A percentile compares a stretch with the other conserved stretches of the same genome.
phyloP scores from a whole-genome alignment of 1,284 basidiomycete genomes.

The Ustilago nuda region DNA sequence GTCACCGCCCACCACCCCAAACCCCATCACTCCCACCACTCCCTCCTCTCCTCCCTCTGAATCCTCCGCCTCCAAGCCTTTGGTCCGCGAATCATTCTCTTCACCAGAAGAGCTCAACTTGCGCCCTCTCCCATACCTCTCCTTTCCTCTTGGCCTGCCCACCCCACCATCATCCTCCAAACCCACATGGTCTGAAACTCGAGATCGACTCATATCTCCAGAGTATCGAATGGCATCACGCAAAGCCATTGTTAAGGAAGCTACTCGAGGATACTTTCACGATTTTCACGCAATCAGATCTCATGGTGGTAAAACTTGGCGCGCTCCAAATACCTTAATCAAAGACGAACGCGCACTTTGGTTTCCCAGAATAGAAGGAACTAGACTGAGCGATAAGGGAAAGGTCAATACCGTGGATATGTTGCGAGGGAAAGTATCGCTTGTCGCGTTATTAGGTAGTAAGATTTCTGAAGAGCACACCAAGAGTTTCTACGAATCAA shows the following conservation, averaged over 20 bases:
- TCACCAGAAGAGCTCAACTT: slow-evolving; percentile 45
- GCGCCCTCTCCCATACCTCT: slow-evolving; percentile 74
- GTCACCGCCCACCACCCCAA: not conserved
- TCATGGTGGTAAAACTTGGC: slow-evolving; percentile 94
- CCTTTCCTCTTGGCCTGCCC: slow-evolving; percentile 79
- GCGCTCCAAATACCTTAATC: slow-evolving; percentile 88
- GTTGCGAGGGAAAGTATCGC: slow-evolving; percentile 79
- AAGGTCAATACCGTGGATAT: slow-evolving; percentile 82
- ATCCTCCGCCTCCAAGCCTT: slow-evolving; percentile 12
- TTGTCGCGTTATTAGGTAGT: slow-evolving; percentile 84
- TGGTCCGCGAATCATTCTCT: slow-evolving; percentile 27
- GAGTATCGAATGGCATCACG: slow-evolving; percentile 54
- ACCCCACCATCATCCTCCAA: slow-evolving; percentile 75
- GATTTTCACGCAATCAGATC: slow-evolving; percentile 84
- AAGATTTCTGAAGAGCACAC: slow-evolving; percentile 85
- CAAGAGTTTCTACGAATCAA: slow-evolving; percentile 78
- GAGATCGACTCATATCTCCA: slow-evolving; percentile 78
- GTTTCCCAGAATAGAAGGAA: slow-evolving; percentile 88
- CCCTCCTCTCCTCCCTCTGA: not conserved
- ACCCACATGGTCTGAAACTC: slow-evolving; percentile 76
- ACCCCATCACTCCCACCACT: not conserved
- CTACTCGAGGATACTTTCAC: slow-evolving; percentile 87
- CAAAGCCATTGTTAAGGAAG: slow-evolving; percentile 77
- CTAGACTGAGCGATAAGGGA: slow-evolving; percentile 74
- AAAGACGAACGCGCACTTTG: slow-evolving; percentile 75